Percentiles rank a stretch among this genome's conserved stretches.
Conservation (phyloP, 2,329 filamentous ascomycete species). For the Venturia asperata region DNA sequence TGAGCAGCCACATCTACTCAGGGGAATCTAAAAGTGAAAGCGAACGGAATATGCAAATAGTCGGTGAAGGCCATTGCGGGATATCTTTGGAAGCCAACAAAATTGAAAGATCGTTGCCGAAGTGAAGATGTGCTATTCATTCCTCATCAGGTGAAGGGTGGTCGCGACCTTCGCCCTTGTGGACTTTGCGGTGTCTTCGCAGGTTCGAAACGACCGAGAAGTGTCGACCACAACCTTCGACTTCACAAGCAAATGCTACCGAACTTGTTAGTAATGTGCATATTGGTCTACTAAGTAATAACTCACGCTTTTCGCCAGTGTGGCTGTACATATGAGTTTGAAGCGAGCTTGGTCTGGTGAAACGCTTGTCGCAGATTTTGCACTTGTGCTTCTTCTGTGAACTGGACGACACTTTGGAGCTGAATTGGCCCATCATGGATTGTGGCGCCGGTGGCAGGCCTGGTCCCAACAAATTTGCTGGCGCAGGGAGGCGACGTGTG, state of each 20-base stretch:
- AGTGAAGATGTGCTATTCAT: constrained; percentile 23
- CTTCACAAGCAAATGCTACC: constrained; percentile 84
- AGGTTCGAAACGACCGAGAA: constrained; percentile 97
- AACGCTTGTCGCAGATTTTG: constrained; percentile 97
- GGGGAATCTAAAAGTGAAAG: constrained; percentile 8
- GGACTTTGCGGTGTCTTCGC: constrained; percentile 89
- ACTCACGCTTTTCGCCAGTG: constrained; percentile 95
- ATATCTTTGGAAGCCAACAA: constrained; percentile 2
- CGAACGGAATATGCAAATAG: constrained; percentile 1
- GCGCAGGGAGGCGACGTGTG: constrained; percentile 76
- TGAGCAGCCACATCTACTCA: neutral
- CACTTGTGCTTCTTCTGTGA: constrained; percentile 99
- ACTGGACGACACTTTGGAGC: constrained; percentile 89
- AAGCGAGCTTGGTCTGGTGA: constrained; percentile 86
- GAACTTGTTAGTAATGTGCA: constrained; percentile 22
- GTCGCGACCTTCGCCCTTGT: constrained; percentile 60
- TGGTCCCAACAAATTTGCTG: constrained; percentile 56
- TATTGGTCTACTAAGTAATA: constrained; percentile 1
- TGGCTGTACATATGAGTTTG: constrained; percentile 99
- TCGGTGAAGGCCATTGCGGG: neutral
- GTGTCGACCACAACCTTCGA: constrained; percentile 88
- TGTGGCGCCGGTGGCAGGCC: constrained; percentile 75
- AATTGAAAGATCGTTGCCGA: constrained; percentile 9
- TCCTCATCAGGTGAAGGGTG: constrained; percentile 44
- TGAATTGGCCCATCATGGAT: constrained; percentile 98